Base-by-base conservation (phyloP, 2,329 filamentous ascomycete species). In the Penicillium sp. region DNA sequence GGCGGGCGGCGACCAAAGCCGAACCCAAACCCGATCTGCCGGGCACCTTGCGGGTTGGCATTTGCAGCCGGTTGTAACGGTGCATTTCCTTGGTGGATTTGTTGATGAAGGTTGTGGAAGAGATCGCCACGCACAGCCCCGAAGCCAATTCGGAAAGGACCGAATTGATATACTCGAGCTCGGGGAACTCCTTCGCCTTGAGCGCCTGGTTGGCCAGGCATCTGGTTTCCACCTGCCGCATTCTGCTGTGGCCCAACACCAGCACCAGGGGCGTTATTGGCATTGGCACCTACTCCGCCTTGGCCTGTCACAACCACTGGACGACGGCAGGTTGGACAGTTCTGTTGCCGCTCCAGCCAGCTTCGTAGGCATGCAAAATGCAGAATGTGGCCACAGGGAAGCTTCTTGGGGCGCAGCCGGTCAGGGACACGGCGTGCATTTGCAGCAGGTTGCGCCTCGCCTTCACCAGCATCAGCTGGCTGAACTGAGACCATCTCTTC, bases 321-420 rank as follows among this genome's bases (percentile, higher is more conserved):
- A 35, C 86, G 80, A 54, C 93, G 81, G 63, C 93, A 98, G 2
- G 89, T 98, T 5, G 93, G 93, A 62, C 93, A 98, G 21, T 94
- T 90, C 69, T 98, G 93, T 65, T 98, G 93, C 50, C 93, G 78
- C 71, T 98, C 93, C 18, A 98, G 77, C 93, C 93, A 98, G 64
- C 90, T 94, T 66, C 93, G 88, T 42, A 98, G 78, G 64, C 93
- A 98, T 33, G 89, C 85, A 51, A 96, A 86, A 65, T 98, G 93
- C 26, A 98, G 71, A 26, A 97, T 93, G 60, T 98, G 93, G 4
- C 91, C 90, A 65, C 93, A 98, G 0, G 93, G 93, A 7, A 98
- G 77, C 68, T 95, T 97, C 73, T 98, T 98, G 5, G 93, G 88
- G 14, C 93, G 79, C 41, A 86, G 78, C 39, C 91, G 80, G 59